Evolutionary conservation across 768 basidiomycete genomes (phyloP), one percentile per base, ranked within the genome.

Genomic region (Auricularia sp.): DNA sequence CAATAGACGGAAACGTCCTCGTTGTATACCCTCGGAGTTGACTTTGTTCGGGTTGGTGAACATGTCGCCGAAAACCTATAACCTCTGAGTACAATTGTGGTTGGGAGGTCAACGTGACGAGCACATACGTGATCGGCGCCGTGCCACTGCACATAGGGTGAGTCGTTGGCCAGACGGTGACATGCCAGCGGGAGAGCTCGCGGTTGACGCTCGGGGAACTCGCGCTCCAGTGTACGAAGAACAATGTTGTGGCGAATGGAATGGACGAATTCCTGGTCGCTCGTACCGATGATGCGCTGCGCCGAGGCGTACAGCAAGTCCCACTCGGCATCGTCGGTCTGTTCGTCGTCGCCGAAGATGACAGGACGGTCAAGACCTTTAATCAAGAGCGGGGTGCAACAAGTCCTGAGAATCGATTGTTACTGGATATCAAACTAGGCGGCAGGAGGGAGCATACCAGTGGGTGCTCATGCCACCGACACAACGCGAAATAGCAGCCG

Each of bases 391-490:
- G 70, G 70, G 0, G 70, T 70, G 11, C 70, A 68, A 61, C 71
- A 71, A 1, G 71, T 71, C 65, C 65, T 36, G 3, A n/a, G 18
- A 10, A 44, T 29, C 43, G 43, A 44, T 44, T 10, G 23, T 10
- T 34, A 44, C 43, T 11, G 47, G 6, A 51, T 51, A 51, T 12
- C 36, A 44, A 21, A 61, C 65, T 21, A 47, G 39, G 39, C 39
- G 7, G 39, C 3, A 42, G 12, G 39, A 42, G 2, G 39, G 39
- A 7, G 12, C 39, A 42, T 14, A 67, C 65, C 67, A 71, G 63
- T 71, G 68, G 5, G 70, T 70, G 16, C 65, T 56, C 71, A 72
- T 72, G 11, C 71, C 71, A 1, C 71, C 71, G 29, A 72, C 71
- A 16, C 67, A 64, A 36, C 70, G 68, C 3, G 71, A 71, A 33